Percentiles rank a stretch among this genome's conserved stretches.
These are phyloP conservation scores for Babesia ovis DNA, from an alignment of 169 alveolate genomes.

Conservation along the genomic window DNA sequence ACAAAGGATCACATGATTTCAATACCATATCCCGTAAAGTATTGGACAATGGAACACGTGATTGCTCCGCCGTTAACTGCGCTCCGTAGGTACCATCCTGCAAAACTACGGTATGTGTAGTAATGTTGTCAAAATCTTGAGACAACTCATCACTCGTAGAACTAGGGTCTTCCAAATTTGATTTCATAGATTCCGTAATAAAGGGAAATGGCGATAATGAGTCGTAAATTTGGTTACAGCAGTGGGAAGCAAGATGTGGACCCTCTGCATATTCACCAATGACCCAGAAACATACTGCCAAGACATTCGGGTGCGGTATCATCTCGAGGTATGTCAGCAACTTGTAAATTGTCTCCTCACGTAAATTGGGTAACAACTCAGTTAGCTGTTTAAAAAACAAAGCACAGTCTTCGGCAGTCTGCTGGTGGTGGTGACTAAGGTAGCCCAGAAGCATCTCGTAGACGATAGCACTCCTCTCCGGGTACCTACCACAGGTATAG, in stretches of 20 bases:
- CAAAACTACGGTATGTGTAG: conserved; percentile 88
- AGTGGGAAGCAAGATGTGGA: conserved; percentile 12
- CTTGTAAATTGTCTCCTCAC: conserved; percentile 54
- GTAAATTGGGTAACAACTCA: conserved; percentile 48
- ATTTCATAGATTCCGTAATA: conserved; percentile 30
- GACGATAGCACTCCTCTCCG: conserved; percentile 62
- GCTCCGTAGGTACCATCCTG: conserved; percentile 96
- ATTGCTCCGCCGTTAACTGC: conserved; percentile 67
- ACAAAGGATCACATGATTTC: conserved; percentile 52
- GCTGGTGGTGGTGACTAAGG: conserved; percentile 58
- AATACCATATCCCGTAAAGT: conserved; percentile 14
- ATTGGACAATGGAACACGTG: neutral
- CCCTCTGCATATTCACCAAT: conserved; percentile 56
- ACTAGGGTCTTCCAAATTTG: conserved; percentile 3
- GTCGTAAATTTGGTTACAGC: conserved; percentile 73
- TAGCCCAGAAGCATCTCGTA: conserved; percentile 62
- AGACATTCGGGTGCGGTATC: conserved; percentile 37
- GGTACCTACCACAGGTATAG: conserved; percentile 69
- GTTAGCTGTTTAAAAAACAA: conserved; percentile 58
- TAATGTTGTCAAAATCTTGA: conserved; percentile 27
- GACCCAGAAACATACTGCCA: conserved; percentile 56
- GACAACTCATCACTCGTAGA: neutral
- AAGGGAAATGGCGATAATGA: conserved; percentile 80
- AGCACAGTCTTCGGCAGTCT: conserved; percentile 72
- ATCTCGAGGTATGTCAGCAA: conserved; percentile 44